phyloP scores from a whole-genome alignment of 116 monocot species.

The Phalaenopsis hybrid region DNA sequence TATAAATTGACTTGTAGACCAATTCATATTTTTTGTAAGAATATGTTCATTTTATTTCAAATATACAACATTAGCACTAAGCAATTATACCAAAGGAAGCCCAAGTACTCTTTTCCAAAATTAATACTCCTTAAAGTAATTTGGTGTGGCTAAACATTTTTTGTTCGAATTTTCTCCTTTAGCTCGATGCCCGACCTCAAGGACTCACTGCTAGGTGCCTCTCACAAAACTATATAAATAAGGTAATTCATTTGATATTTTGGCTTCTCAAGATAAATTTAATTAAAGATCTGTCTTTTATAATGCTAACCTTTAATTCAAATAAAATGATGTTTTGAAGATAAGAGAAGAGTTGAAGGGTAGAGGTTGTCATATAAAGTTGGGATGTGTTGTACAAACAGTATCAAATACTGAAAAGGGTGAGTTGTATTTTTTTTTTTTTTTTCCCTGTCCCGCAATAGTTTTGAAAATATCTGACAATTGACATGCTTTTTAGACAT shows the following conservation, averaged over 20 bases:
- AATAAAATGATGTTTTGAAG: slow-evolving; percentile 23
- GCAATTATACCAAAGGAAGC: not conserved
- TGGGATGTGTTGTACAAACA: slow-evolving; percentile 48
- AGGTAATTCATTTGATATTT: slow-evolving; percentile 28
- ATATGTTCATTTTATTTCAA: not conserved
- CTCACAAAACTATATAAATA: slow-evolving; percentile 53
- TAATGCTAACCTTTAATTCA: not conserved
- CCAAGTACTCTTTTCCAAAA: not conserved
- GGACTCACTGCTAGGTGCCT: slow-evolving; percentile 70
- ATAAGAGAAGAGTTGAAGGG: slow-evolving; percentile 63
- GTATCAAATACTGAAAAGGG: slow-evolving; percentile 47
- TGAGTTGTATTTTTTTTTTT: slow-evolving; percentile 11
- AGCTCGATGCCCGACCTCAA: slow-evolving; percentile 78
- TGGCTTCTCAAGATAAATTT: not conserved
- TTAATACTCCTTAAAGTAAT: too few species aligned
- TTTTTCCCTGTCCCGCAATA: not conserved
- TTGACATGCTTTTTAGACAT: too few species aligned
- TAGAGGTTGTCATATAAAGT: slow-evolving; percentile 58
- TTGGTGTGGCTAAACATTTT: too few species aligned
- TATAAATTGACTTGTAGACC: too few species aligned
- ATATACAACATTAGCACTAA: not conserved
- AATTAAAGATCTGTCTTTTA: not conserved
- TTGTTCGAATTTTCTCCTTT: slow-evolving; percentile 7
- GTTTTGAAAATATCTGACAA: too few species aligned
- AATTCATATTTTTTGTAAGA: not conserved